Evolutionary conservation across 352 stramenopile species (phyloP), one percentile per base, ranked within the genome.

Genomic region (Globisporangium orthogonon): DNA sequence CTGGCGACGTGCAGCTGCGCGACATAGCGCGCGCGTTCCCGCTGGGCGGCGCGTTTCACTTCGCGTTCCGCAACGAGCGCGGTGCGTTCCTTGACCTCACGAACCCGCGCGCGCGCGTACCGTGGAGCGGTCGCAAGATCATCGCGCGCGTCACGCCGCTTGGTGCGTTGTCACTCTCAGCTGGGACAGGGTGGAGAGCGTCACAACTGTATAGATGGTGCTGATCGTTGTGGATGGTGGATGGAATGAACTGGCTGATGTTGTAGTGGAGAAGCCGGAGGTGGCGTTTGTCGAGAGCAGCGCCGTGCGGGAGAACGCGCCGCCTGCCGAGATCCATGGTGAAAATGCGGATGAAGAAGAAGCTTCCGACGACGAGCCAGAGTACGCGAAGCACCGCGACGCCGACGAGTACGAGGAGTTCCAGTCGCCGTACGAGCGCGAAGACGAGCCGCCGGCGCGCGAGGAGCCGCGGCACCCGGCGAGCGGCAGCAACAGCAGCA

Each of bases 11-110:
- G 30, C 66, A 62, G 0, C 74, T 94, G 4, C 58, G 58, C 4
- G 73, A 92, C 55, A 62, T 94, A 29, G 76, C 86, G 66, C 66
- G 62, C 44, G 78, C 80, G 17, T 94, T 91, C 62, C 84, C 84
- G 13, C 66, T 94, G 3, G 84, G 78, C 39, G 70, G 54, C 28
- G 68, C 63, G 41, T 91, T 77, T 58, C 82, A 91, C 58, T 94
- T 92, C 48, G 69, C 78, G 23, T 94, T 94, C 61, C 76, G 74
- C 39, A 86, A 87, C 59, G 69, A 88, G 11, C 66, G 78, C 11
- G 82, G 80, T 30, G 67, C 82, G 29, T 92, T 73, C 56, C 56
- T 91, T 17, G 78, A 91, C 53, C 70, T 92, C 33, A 87, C 75
- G 0, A 88, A 90, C 58, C 82, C 82, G 33, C 70, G 71, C 47